These are phyloP conservation scores for Ophiostoma ulmi DNA, from an alignment of 2,329 filamentous ascomycete species.

Conservation along the genomic window DNA sequence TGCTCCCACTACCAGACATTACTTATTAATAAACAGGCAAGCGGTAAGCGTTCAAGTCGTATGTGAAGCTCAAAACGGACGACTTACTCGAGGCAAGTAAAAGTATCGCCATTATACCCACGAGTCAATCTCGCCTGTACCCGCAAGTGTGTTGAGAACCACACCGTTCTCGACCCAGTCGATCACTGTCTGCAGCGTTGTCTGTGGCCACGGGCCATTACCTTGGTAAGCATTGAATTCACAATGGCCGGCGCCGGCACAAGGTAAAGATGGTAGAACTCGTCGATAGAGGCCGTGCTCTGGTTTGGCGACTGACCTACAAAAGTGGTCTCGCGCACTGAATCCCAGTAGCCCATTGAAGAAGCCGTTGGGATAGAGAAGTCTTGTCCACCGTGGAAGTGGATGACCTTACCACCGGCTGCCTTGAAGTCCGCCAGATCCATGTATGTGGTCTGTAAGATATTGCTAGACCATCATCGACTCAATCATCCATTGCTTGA, in stretches of 20 bases:
- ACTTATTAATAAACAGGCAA: neutral
- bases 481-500: neutral
- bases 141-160: neutral
- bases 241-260: neutral
- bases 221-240: neutral
- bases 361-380: neutral
- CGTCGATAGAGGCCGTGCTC: neutral
- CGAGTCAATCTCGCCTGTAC: neutral
- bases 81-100: neutral
- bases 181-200: neutral
- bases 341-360: neutral
- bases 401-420: neutral
- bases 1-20: no score
- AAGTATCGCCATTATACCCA: neutral
- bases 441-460: neutral
- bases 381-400: neutral
- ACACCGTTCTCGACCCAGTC: neutral
- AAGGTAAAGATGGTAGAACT: neutral
- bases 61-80: neutral
- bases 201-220: neutral
- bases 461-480: neutral
- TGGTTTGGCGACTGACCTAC: neutral
- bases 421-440: neutral
- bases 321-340: neutral
- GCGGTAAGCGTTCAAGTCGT: neutral